Percentiles rank a stretch among this genome's conserved stretches.
Evolutionary conservation across 495 filamentous ascomycete species (phyloP).

Genomic region (Niebla homalea): DNA sequence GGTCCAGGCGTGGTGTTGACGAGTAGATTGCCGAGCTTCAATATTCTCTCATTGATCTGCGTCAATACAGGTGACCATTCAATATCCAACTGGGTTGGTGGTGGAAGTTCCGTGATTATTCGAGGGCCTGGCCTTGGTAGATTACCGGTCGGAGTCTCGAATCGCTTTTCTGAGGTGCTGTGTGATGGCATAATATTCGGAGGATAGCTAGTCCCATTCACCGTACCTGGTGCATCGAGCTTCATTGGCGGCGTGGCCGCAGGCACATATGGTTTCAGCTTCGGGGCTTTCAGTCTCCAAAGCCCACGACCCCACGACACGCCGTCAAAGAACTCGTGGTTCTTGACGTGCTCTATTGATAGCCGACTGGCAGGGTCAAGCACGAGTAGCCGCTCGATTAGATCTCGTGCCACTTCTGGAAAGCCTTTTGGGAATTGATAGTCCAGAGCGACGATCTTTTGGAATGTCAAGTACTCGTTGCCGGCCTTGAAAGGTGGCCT

Average conservation of each 20-base stretch:
- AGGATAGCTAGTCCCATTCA: conserved; percentile 26
- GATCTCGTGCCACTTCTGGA: conserved; percentile 72
- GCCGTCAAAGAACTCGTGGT: conserved; percentile 93
- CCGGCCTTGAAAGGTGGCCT: conserved; percentile 92
- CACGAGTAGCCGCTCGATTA: conserved; percentile 85
- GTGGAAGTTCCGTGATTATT: conserved; percentile 88
- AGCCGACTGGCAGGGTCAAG: conserved; percentile 76
- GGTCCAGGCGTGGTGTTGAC: conserved; percentile 62
- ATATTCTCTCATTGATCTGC: conserved; percentile 78
- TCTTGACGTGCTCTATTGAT: conserved; percentile 94
- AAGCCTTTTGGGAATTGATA: conserved; percentile 92
- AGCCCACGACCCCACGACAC: conserved; percentile 71
- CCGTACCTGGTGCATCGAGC: conserved; percentile 46
- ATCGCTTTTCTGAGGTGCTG: conserved; percentile 21
- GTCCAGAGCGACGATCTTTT: conserved; percentile 89
- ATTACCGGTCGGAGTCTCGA: conserved; percentile 33
- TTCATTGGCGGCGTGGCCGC: conserved; percentile 72
- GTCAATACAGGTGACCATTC: conserved; percentile 98
- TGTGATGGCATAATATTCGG: conserved; percentile 32
- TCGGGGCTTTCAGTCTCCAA: conserved; percentile 86
- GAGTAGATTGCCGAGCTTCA: conserved; percentile 83
- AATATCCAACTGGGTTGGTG: conserved; percentile 92
- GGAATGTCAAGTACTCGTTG: conserved; percentile 97
- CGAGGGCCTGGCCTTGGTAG: conserved; percentile 52
- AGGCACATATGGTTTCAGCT: conserved; percentile 74